Evolutionary conservation across 2,329 filamentous ascomycete species (phyloP).

Genomic region (Xylariaceae sp.): DNA sequence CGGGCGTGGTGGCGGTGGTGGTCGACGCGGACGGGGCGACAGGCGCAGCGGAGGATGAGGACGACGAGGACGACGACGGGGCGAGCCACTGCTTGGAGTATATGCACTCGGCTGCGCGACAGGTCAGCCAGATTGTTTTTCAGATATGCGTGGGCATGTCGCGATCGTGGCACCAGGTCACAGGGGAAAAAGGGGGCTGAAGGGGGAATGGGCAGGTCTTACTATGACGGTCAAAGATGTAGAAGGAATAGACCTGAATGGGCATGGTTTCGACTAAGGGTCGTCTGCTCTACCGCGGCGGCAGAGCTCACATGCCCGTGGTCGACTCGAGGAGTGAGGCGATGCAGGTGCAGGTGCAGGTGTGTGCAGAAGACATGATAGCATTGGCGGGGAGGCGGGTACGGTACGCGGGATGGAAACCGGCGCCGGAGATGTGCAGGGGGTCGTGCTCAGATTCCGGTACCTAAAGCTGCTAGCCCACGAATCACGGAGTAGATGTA

Average conservation of each 20-base stretch:
- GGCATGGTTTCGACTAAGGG: constrained; percentile 54
- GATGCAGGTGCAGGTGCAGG: too few relatives aligned
- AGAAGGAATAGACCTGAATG: constrained; percentile 77
- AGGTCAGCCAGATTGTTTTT: too few relatives aligned
- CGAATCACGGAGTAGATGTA: too few relatives aligned
- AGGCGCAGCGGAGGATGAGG: constrained; percentile 40
- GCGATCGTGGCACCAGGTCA: constrained; percentile 10
- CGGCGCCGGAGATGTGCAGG: too few relatives aligned
- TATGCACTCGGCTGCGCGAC: constrained; percentile 77
- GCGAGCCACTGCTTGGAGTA: constrained; percentile 80
- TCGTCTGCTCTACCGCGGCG: constrained; percentile 11
- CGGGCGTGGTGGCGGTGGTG: constrained; percentile 1
- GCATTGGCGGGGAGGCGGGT: too few relatives aligned
- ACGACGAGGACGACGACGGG: constrained; percentile 16
- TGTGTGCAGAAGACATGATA: too few relatives aligned
- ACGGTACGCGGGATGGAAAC: too few relatives aligned
- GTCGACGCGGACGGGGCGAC: constrained; percentile 7
- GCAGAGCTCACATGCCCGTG: constrained; percentile 21
- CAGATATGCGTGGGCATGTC: too few relatives aligned
- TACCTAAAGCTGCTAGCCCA: too few relatives aligned
- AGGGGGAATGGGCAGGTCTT: constrained; percentile 24
- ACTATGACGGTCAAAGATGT: constrained; percentile 99
- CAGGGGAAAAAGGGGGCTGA: neutral
- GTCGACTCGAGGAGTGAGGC: too few relatives aligned
- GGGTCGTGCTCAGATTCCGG: too few relatives aligned